Evolutionary conservation across 768 basidiomycete species (phyloP).

Genomic region (Pleurotus platypus): DNA sequence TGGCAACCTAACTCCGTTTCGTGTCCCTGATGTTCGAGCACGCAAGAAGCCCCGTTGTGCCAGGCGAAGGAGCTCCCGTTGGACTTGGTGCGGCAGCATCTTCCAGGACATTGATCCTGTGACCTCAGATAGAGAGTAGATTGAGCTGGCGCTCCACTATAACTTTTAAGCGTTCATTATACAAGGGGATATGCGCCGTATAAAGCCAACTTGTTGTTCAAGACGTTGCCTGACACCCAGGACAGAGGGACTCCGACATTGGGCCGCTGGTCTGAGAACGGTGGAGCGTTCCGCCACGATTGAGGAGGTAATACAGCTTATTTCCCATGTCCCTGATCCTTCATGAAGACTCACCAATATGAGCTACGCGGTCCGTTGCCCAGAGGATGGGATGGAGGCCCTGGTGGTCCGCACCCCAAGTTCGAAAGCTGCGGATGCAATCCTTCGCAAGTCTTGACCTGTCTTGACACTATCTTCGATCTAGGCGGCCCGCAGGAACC

Average conservation of each 20-base stretch:
- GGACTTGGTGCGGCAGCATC: slow-evolving; percentile 17
- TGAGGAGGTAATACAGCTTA: slow-evolving; percentile 6
- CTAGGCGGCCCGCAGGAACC: neutral
- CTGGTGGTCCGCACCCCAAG: slow-evolving; percentile 5
- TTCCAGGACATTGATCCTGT: neutral
- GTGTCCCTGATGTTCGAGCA: slow-evolving; percentile 2
- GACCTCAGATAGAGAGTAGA: neutral
- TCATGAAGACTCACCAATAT: neutral
- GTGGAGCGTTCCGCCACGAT: neutral
- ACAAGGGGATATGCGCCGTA: neutral
- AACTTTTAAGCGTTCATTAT: neutral
- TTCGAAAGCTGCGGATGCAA: neutral
- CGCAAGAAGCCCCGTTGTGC: slow-evolving; percentile 27
- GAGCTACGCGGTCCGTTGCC: neutral
- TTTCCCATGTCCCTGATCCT: neutral
- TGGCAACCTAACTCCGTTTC: slow-evolving; percentile 1
- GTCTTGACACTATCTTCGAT: slow-evolving; percentile 1
- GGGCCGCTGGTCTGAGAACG: neutral
- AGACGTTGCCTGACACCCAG: neutral
- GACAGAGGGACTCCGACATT: slow-evolving; percentile 2
- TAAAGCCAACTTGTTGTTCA: neutral
- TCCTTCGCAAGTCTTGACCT: neutral
- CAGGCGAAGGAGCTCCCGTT: slow-evolving; percentile 12
- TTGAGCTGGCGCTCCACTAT: neutral
- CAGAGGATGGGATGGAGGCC: neutral